Evolutionary conservation across 495 filamentous ascomycete genomes (phyloP), one percentile per base, ranked within the genome.

Genomic region (Neurospora tetrasperma): DNA sequence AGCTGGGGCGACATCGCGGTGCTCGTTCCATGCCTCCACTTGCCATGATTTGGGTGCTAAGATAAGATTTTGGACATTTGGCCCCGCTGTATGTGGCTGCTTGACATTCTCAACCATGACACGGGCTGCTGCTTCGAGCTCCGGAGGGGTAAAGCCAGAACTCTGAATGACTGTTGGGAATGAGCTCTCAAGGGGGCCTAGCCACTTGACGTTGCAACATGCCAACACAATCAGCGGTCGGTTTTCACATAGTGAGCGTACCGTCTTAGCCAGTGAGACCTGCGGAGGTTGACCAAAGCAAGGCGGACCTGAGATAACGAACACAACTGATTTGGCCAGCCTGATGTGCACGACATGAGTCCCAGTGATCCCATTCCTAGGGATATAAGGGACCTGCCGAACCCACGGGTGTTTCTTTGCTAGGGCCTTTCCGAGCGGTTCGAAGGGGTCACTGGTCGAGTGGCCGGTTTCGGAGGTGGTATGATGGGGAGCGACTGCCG

Each of bases 341-440:
- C 85, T 86, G 72, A 90, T 87, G 76, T 89, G 88, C 35, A 83
- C 85, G n/a, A 84, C 82, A 77, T 90, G 89, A 9, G 84, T 88
- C 59, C 81, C 82, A 7, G 87, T 90, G 72, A 90, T 87, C 16
- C 88, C 88, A 68, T 86, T 85, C 39, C 81, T 83, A 23, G 84
- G 83, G 7, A 85, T 85, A 71, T 90, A 90, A 31, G 89, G 89
- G 71, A 89, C 87, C 75, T 90, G 89, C 46, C 86, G 85, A 74
- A 90, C 81, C 81, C 83, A 86, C 2, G 83, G 80, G 76, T 90
- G 88, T 70, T 83, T 81, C 31, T 72, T 79, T 5, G 88, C 87
- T 73, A 90, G 78, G 16, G 87, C 84, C 70, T 82, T 83, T 40
- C 89, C 89, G 70, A 90, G 79, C 38, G 86, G 84, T 74, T 90